A percentile compares a stretch with the other conserved stretches of the same genome.
These are phyloP conservation scores for Ustilago crameri DNA, from an alignment of 1,284 basidiomycete species.

Conservation along the genomic window DNA sequence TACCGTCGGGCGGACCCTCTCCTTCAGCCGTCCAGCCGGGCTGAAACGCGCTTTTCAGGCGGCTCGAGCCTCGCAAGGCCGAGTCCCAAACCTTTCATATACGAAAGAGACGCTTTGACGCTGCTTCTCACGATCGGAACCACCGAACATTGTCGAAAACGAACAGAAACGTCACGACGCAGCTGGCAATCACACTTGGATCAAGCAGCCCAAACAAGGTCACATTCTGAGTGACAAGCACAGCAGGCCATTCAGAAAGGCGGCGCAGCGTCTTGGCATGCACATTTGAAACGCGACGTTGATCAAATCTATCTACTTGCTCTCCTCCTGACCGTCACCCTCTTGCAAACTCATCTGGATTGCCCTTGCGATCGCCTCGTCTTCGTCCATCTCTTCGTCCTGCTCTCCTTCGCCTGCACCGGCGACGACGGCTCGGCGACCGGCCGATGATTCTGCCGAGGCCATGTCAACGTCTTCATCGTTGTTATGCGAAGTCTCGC, in stretches of 20 bases:
- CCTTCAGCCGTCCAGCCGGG: neutral
- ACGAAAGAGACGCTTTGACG: conserved; percentile 8
- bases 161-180: conserved; percentile 5
- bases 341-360: conserved; percentile 66
- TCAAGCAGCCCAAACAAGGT: neutral
- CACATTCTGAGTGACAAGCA: neutral
- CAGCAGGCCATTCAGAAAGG: neutral
- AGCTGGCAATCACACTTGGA: neutral
- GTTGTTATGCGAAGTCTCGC: conserved; percentile 19
- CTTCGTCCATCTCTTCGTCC: conserved; percentile 67
- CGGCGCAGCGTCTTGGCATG: neutral
- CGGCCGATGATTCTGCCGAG: conserved; percentile 34
- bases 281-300: no score
- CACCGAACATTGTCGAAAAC: conserved; percentile 3
- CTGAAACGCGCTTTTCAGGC: neutral
- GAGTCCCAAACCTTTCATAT: neutral
- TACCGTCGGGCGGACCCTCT: no score
- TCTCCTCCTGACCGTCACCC: conserved; percentile 33
- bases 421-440: conserved; percentile 47
- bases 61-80: neutral
- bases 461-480: conserved; percentile 61
- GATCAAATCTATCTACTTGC: conserved; percentile 19
- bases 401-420: conserved; percentile 58
- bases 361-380: conserved; percentile 66
- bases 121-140: conserved; percentile 7